phyloP scores from a whole-genome alignment of 2,329 filamentous ascomycete species.

The Sclerotinia trifoliorum region DNA sequence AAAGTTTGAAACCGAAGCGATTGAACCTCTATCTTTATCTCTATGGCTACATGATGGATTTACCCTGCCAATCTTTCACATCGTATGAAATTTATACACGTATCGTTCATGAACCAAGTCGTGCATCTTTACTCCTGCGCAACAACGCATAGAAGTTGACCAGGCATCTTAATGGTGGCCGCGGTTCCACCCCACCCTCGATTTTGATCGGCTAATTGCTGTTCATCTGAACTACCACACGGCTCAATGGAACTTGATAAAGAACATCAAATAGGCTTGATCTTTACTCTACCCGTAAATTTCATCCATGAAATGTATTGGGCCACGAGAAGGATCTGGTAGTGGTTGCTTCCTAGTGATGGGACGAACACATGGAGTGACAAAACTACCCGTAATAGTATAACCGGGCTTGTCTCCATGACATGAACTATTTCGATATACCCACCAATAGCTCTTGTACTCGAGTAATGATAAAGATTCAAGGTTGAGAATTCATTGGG shows the following conservation, averaged over 20 bases:
- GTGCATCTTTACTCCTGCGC: constrained; percentile 9
- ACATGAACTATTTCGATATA: background rate
- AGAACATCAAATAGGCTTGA: background rate
- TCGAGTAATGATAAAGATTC: background rate
- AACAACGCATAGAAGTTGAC: constrained; percentile 16
- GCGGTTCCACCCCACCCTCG: constrained; percentile 7
- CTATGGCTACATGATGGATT: background rate
- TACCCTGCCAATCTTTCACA: background rate
- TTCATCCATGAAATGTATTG: background rate
- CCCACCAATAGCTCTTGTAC: background rate
- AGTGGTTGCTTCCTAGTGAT: background rate
- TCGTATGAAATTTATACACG: constrained; percentile 15
- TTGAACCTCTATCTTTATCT: background rate
- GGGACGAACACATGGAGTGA: background rate
- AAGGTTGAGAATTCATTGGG: background rate
- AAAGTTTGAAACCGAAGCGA: constrained; percentile 16
- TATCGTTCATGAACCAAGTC: constrained; percentile 16
- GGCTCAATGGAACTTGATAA: background rate
- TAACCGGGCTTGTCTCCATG: background rate
- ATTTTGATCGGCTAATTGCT: background rate
- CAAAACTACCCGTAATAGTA: background rate
- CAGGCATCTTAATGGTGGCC: background rate
- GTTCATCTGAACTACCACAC: background rate
- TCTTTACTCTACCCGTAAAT: no score
- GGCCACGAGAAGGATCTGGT: background rate